phyloP scores from a whole-genome alignment of 371 early-diverging fungal genomes.

The Globomyces sp. region DNA sequence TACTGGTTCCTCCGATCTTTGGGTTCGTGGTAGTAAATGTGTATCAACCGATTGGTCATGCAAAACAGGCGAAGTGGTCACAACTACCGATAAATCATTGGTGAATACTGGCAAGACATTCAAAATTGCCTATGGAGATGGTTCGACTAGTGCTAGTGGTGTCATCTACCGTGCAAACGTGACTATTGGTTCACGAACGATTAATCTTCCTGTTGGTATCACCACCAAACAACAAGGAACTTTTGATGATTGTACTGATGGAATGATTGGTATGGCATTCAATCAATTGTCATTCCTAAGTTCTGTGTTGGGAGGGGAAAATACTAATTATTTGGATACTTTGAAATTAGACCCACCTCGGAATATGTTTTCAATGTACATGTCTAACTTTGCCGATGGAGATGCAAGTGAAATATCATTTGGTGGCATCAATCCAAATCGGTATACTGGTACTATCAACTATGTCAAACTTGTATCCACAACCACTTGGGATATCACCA shows the following conservation, averaged over 20 bases:
- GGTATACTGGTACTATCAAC: constrained; percentile 10
- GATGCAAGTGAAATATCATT: constrained; percentile 28
- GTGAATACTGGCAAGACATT: neutral
- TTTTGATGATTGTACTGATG: constrained; percentile 8
- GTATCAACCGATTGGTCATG: neutral
- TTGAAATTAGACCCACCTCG: neutral
- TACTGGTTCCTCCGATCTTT: constrained; percentile 41
- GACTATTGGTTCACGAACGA: constrained; percentile 19
- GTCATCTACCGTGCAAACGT: constrained; percentile 16
- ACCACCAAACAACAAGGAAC: constrained; percentile 26
- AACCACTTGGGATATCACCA: constrained; percentile 23
- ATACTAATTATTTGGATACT: constrained; percentile 11
- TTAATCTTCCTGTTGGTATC: constrained; percentile 27
- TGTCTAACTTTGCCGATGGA: constrained; percentile 26
- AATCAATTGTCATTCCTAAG: neutral
- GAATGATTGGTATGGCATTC: neutral
- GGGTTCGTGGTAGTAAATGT: neutral
- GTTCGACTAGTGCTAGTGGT: neutral
- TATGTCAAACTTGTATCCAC: constrained; percentile 15
- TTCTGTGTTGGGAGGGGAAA: neutral
- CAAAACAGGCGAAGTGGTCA: constrained; percentile 16
- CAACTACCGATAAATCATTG: neutral
- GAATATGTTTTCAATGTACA: constrained; percentile 19
- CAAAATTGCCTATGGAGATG: neutral
- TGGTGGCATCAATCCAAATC: constrained; percentile 20